phyloP scores from a whole-genome alignment of 805 yeast species.

The Candida hungchunana region DNA sequence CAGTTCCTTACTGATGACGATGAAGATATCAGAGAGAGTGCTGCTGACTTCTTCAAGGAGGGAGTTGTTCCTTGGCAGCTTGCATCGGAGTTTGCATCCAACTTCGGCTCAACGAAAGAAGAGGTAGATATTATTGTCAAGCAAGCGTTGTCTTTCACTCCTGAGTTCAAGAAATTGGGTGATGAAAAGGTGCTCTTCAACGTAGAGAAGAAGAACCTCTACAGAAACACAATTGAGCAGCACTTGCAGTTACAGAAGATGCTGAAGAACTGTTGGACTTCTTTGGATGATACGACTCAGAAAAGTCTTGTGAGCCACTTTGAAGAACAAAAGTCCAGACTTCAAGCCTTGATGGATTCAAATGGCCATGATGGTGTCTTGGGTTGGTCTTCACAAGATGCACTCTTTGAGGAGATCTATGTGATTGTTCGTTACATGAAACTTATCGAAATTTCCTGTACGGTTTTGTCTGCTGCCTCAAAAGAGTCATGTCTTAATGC shows the following conservation, averaged over 20 bases:
- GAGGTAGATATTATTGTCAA: conserved; percentile 12
- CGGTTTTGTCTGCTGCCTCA: conserved; percentile 1
- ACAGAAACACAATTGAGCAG: conserved; percentile 44
- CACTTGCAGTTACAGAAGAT: conserved; percentile 21
- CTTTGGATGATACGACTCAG: conserved; percentile 4
- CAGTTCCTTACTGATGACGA: conserved; percentile 62
- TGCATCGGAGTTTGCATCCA: conserved; percentile 25
- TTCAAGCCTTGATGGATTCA: conserved; percentile 2
- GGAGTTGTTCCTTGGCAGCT: conserved; percentile 34
- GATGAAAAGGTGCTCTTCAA: conserved; percentile 48
- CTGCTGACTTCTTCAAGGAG: conserved; percentile 39
- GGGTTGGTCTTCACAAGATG: conserved; percentile 25
- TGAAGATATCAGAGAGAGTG: conserved; percentile 45
- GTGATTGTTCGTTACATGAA: conserved; percentile 2
- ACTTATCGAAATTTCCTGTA: neutral
- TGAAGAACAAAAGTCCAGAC: neutral
- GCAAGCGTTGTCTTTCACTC: conserved; percentile 15
- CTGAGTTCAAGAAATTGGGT: conserved; percentile 15
- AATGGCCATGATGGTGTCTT: conserved; percentile 16
- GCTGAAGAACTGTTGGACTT: conserved; percentile 14
- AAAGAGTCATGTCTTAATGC: conserved; percentile 4
- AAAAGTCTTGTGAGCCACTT: conserved; percentile 1
- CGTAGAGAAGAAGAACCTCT: conserved; percentile 64
- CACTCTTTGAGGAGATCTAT: conserved; percentile 14
- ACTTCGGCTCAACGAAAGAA: conserved; percentile 10